These are phyloP conservation scores for Linum trigynum DNA, from an alignment of 345 rosid species.

Conservation along the genomic window DNA sequence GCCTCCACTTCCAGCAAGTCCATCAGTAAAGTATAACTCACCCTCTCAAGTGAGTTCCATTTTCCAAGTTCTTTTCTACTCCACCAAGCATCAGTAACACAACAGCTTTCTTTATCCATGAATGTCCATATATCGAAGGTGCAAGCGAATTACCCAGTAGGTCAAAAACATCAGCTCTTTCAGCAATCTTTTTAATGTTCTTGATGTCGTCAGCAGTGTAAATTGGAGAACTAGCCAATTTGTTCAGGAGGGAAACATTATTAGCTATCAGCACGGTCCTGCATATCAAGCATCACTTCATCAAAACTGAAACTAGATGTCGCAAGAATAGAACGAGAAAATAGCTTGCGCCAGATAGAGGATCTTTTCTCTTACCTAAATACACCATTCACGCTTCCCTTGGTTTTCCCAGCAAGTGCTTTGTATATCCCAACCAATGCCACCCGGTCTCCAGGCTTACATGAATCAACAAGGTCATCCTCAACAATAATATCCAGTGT, in stretches of 20 bases:
- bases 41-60: conserved; percentile 98
- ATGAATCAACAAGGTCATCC: conserved; percentile 93
- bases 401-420: conserved; percentile 90
- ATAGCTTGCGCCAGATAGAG: not conserved
- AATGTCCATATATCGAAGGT: conserved; percentile 91
- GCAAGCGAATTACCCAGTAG: conserved; percentile 85
- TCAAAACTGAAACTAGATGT: conserved; percentile 12
- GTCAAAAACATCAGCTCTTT: conserved; percentile 79
- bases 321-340: conserved; percentile 5
- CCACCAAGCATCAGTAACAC: conserved; percentile 89
- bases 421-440: conserved; percentile 83
- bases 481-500: conserved; percentile 90
- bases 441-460: conserved; percentile 98
- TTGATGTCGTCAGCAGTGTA: conserved; percentile 69
- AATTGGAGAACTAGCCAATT: conserved; percentile 92
- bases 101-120: conserved; percentile 98
- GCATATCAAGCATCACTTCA: conserved; percentile 17
- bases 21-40: conserved; percentile 24
- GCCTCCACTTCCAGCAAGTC: not conserved
- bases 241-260: conserved; percentile 79
- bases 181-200: conserved; percentile 80
- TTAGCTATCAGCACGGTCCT: conserved; percentile 92
- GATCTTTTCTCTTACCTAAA: conserved; percentile 48
- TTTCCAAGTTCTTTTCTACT: conserved; percentile 84
- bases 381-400: conserved; percentile 96